Evolutionary conservation across 23 red algal genomes (phyloP).

Genomic region (Gracilaria caudata): DNA sequence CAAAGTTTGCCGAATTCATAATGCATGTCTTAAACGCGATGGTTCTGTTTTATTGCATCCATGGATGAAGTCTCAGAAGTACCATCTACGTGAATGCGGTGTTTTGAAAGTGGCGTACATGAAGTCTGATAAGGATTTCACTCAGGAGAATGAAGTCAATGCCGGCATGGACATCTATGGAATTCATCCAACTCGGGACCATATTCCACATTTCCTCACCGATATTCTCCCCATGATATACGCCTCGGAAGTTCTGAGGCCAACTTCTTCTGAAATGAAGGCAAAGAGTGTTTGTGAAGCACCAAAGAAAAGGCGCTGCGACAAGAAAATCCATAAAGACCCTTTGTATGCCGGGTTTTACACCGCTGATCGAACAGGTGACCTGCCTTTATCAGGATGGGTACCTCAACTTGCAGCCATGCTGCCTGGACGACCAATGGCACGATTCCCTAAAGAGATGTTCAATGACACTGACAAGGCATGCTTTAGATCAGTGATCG

Average conservation of each 20-base stretch:
- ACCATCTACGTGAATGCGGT: conserved; percentile 45
- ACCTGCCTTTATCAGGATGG: conserved; percentile 47
- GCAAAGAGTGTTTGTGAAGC: conserved; percentile 39
- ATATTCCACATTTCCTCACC: conserved; percentile 64
- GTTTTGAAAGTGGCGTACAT: conserved; percentile 47
- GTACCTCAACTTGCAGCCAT: conserved; percentile 54
- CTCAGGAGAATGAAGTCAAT: conserved; percentile 22
- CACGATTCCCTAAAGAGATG: conserved; percentile 19
- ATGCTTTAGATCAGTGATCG: conserved; percentile 50
- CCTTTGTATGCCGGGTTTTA: conserved; percentile 17
- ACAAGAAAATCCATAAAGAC: conserved; percentile 9
- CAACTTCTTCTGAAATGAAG: conserved; percentile 5
- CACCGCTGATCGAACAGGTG: conserved; percentile 23
- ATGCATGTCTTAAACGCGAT: conserved; percentile 51
- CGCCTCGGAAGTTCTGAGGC: conserved; percentile 52
- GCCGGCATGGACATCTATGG: conserved; percentile 48
- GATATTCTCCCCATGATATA: conserved; percentile 65
- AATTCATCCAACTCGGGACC: conserved; percentile 20
- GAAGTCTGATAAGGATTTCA: conserved; percentile 45
- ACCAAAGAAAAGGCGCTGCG: conserved; percentile 31
- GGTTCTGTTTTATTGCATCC: conserved; percentile 59
- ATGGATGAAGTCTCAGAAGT: conserved; percentile 69
- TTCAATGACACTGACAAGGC: conserved; percentile 31
- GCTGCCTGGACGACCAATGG: conserved; percentile 43
- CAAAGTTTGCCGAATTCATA: conserved; percentile 65